Conservation (phyloP, 2,329 filamentous ascomycete genomes). For the Epichloe gansuensis region DNA sequence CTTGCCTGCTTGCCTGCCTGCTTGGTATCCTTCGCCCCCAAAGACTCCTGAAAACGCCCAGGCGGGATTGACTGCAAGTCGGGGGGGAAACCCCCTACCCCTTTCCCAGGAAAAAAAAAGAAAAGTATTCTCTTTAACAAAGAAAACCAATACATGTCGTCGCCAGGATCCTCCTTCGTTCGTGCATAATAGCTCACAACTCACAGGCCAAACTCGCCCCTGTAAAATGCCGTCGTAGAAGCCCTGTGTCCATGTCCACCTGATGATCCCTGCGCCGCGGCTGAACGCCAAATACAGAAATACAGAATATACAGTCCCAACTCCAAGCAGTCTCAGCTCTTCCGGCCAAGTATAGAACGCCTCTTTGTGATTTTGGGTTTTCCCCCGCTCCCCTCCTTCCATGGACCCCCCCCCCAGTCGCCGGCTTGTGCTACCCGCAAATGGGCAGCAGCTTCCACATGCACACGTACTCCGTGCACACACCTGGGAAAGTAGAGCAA, state of each 20-base stretch:
- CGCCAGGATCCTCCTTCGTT: too few relatives aligned
- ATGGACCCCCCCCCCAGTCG: neutral
- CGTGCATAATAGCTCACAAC: too few relatives aligned
- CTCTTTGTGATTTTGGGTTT: neutral
- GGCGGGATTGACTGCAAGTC: too few relatives aligned
- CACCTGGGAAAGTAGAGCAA: too few relatives aligned
- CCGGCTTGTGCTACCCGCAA: neutral
- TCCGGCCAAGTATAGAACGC: neutral
- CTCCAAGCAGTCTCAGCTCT: neutral
- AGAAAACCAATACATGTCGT: too few relatives aligned
- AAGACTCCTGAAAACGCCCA: neutral
- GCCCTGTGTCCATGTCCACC: too few relatives aligned
- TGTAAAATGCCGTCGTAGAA: too few relatives aligned
- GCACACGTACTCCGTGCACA: neutral
- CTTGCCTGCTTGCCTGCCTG: neutral
- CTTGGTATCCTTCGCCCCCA: neutral
- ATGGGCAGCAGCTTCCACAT: neutral
- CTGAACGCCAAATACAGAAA: constrained; percentile 4
- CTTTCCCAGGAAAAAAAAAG: too few relatives aligned
- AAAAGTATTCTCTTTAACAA: too few relatives aligned
- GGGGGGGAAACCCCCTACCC: too few relatives aligned
- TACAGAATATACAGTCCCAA: neutral
- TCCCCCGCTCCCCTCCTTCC: neutral
- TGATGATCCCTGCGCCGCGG: constrained; percentile 2
- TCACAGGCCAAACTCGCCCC: too few relatives aligned